These are phyloP conservation scores for Pleoardoris graminearum DNA, from an alignment of 2,329 filamentous ascomycete genomes.

Conservation along the genomic window DNA sequence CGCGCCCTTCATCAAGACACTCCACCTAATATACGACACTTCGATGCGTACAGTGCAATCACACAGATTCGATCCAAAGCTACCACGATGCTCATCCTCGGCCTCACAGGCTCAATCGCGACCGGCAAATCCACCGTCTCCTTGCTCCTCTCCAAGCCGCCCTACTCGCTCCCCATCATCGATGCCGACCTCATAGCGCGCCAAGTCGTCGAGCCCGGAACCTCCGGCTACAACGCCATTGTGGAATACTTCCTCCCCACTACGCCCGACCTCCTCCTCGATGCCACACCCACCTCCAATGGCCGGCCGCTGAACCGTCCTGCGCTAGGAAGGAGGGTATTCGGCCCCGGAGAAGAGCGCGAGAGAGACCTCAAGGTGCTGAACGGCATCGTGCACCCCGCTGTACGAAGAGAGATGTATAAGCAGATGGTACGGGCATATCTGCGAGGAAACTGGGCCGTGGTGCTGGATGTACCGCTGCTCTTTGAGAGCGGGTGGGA, in stretches of 20 bases:
- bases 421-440: slow-evolving; percentile 73
- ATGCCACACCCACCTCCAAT: slow-evolving; percentile 52
- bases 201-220: slow-evolving; percentile 92
- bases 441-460: slow-evolving; percentile 77
- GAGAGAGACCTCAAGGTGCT: slow-evolving; percentile 74
- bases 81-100: slow-evolving; percentile 85
- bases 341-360: slow-evolving; percentile 74
- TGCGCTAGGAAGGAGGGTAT: slow-evolving; percentile 81
- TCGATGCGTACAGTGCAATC: too few species aligned
- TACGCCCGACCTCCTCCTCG: slow-evolving; percentile 79
- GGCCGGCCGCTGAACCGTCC: slow-evolving; percentile 81
- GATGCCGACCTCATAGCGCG: slow-evolving; percentile 93
- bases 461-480: slow-evolving; percentile 88
- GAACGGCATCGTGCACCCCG: slow-evolving; percentile 91
- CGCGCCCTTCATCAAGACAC: background rate
- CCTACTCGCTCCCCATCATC: slow-evolving; percentile 86
- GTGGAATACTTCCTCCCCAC: slow-evolving; percentile 77
- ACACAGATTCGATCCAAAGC: too few species aligned
- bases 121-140: slow-evolving; percentile 98
- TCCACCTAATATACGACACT: background rate
- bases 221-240: slow-evolving; percentile 79
- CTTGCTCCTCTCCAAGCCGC: slow-evolving; percentile 73
- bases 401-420: slow-evolving; percentile 82
- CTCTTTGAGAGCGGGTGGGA: slow-evolving; percentile 90
- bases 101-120: slow-evolving; percentile 94